Evolutionary conservation across 2,329 filamentous ascomycete species (phyloP), one percentile per base, ranked within the genome.

Genomic region (Aspergillus viridinutans): DNA sequence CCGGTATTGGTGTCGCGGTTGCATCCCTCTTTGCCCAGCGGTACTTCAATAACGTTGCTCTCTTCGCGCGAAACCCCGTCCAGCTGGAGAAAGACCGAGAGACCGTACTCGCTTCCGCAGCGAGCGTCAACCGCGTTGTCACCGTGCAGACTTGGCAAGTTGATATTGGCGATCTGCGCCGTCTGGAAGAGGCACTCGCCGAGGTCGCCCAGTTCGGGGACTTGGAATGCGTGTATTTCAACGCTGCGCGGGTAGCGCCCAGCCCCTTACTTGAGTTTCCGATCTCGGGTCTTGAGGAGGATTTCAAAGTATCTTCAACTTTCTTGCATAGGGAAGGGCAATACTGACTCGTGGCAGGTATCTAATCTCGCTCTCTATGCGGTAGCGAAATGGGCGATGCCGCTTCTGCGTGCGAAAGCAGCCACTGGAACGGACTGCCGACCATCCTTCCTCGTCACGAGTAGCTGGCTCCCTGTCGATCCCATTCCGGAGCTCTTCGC

Each of bases 161-260:
- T 1, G 10, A 53, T 1, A 20, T 17, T 10, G 14, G 12, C 32
- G 32, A 35, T 35, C 32, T 35, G 12, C 32, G 4, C 32, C 32
- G 32, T 35, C 4, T 35, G 32, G 32, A 35, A 35, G 12, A 35
- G 32, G 32, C 35, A 3, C n/a, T 56, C 10, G 2, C 5, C 3
- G 25, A 53, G 45, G 26, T 53, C 2, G 42, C 28, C 14, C 17
- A 26, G 12, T 56, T 53, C 14, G 55, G 55, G 12, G 17, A 9
- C 2, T n/a, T 56, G 7, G 55, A 56, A 26, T 56, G 55, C n/a
- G 50, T 56, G 35, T 56, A 53, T 50, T 56, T 53, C 45, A 56
- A 53, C 17, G 50, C 50, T 1, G 55, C 55, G 14, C 43, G 55
- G 9, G 55, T 56, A 1, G 55, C 10, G 3, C 21, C 20, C 10